A percentile compares a stretch with the other conserved stretches of the same genome.
These are phyloP conservation scores for Pseudogymnoascus sp. DNA, from an alignment of 2,329 filamentous ascomycete species.

Conservation along the genomic window DNA sequence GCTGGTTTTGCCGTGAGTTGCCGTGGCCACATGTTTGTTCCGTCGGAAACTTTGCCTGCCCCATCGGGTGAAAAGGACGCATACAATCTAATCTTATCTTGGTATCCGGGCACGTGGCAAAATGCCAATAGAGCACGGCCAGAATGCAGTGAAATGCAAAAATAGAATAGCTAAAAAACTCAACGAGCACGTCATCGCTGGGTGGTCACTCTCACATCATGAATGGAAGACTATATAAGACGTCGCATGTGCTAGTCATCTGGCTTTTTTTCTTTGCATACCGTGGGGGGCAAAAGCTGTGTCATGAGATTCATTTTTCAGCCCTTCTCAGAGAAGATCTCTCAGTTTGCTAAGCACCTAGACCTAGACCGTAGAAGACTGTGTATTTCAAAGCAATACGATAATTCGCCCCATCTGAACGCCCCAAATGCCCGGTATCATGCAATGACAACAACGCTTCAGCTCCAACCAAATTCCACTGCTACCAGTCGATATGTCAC, in stretches of 20 bases:
- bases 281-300: neutral
- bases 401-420: conserved; percentile 1
- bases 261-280: neutral
- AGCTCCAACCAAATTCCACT: conserved; percentile 5
- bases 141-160: neutral
- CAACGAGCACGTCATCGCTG: conserved; percentile 5
- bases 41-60: neutral
- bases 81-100: conserved; percentile 7
- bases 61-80: neutral
- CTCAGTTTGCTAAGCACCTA: neutral
- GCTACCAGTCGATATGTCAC: neutral
- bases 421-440: conserved; percentile 7
- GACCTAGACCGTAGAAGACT: neutral
- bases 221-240: conserved; percentile 4
- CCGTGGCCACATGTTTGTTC: neutral
- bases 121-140: neutral
- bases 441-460: conserved; percentile 8
- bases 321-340: neutral
- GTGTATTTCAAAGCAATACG: conserved; percentile 3
- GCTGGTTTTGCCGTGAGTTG: neutral
- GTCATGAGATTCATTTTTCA: neutral
- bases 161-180: conserved; percentile 6
- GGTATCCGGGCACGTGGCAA: neutral
- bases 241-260: neutral
- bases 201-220: neutral